phyloP scores from a whole-genome alignment of 768 basidiomycete species.

The Pleurotus platypus region DNA sequence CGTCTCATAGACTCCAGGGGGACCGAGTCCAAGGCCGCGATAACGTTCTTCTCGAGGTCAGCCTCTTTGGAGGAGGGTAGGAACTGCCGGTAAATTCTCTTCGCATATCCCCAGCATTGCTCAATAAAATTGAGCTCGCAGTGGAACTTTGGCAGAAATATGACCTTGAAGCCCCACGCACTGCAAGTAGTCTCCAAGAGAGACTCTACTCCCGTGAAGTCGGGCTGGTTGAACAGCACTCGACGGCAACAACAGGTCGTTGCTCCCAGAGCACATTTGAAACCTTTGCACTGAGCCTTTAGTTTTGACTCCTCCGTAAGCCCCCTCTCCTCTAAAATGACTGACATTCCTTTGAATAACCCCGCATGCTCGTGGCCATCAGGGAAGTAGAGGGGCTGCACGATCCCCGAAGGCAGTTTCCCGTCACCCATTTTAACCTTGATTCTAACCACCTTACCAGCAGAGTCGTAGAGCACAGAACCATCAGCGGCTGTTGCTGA shows the following conservation, averaged over 20 bases:
- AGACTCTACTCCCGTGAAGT: constrained; percentile 23
- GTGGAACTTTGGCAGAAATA: constrained; percentile 29
- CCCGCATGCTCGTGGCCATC: neutral
- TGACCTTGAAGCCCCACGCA: constrained; percentile 11
- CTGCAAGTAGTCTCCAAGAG: constrained; percentile 7
- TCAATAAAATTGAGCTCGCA: constrained; percentile 36
- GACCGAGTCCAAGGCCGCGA: constrained; percentile 23
- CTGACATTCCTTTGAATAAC: constrained; percentile 7
- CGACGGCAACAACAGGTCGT: constrained; percentile 23
- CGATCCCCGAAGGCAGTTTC: neutral
- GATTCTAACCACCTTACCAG: constrained; percentile 17
- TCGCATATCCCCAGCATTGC: constrained; percentile 31
- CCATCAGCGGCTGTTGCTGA: constrained; percentile 12
- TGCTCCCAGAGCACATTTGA: constrained; percentile 9
- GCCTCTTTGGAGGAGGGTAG: constrained; percentile 23
- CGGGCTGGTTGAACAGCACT: constrained; percentile 27
- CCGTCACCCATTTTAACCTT: neutral
- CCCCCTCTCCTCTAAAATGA: constrained; percentile 2
- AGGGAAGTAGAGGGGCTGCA: constrained; percentile 6
- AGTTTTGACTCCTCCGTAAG: neutral
- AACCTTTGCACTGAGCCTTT: constrained; percentile 5
- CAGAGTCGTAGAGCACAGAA: constrained; percentile 15
- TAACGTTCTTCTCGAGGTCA: constrained; percentile 27
- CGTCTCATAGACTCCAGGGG: constrained; percentile 21
- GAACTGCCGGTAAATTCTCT: constrained; percentile 20